Base-by-base conservation (phyloP, 768 basidiomycete species). In the Boletus rubroflammeus region DNA sequence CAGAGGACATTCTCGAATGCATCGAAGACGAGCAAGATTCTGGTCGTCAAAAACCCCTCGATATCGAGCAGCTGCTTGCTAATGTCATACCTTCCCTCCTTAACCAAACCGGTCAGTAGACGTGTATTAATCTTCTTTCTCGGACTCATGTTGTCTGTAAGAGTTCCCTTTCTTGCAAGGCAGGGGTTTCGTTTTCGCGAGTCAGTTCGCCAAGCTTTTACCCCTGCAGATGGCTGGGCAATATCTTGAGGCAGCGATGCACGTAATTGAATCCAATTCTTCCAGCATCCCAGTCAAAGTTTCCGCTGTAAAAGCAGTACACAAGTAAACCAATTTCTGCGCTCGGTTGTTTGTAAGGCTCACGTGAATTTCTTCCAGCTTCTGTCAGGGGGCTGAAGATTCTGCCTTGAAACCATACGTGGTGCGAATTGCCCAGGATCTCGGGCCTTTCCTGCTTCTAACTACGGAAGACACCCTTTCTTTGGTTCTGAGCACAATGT, bases 131-230 rank as follows among this genome's bases (percentile, higher is more conserved):
- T 26, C 17, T 41, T 38, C 19, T 45, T 29, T 50, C 32, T 48
- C 28, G 48, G 40, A 23, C 45, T 54, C 8, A 53, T 50, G 9
- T 46, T 13, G 5, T 41, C 14, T 36, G 26, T 25, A 28, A 96
- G 95, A 92, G 23, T 80, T 78, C 52, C 93, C 93, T 0, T 99
- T 98, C 81, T 71, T 99, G 28, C 96, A 98, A 72, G 97, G 96
- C 11, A 81, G 97, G 56, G 90, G 85, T 0, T 97, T 98, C 56
- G 91, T 98, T 42, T 95, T 98, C 61, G 93, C 94, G 3, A 93
- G 92, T 64, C 88, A 93, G 64, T 98, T 84, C 65, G 80, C 90
- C 1, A 82, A 83, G 59, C 71, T 88, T 10, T 76, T 98, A 5
- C 88, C 93, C 0, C 62, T 79, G 13, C 77, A 83, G 52, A 77